Conservation (phyloP, 1,284 basidiomycete species). For the Vanrija sp. region DNA sequence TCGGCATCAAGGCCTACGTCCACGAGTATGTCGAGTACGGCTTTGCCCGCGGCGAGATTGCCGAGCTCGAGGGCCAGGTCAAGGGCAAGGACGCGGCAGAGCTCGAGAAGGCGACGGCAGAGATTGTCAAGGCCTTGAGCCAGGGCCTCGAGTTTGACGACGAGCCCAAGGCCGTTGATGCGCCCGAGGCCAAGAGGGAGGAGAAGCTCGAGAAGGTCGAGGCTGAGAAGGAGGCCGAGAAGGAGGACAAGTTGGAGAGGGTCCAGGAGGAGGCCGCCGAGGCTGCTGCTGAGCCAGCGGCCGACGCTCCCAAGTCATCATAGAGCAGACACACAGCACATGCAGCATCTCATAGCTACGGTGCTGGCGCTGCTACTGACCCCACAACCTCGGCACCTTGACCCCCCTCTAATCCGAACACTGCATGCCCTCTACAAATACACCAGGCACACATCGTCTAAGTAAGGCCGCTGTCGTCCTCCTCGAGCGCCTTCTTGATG, state of each 20-base stretch:
- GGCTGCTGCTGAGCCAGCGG: too few species aligned
- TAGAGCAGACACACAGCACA: not conserved
- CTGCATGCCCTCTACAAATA: not conserved
- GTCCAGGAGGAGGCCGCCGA: too few species aligned
- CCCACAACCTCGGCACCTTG: too few species aligned
- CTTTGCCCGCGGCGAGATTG: conserved; percentile 56
- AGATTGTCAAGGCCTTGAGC: conserved; percentile 23
- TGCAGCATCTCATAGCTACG: not conserved
- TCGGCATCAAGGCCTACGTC: conserved; percentile 75
- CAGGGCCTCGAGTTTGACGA: conserved; percentile 16
- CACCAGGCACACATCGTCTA: conserved; percentile 23
- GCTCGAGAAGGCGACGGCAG: conserved; percentile 23
- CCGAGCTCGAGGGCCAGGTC: conserved; percentile 26
- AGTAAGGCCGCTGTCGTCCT: conserved; percentile 53
- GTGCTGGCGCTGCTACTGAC: too few species aligned
- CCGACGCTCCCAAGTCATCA: not conserved
- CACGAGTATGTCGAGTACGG: conserved; percentile 71
- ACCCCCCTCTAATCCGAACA: not conserved
- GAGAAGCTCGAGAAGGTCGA: conserved; percentile 1
- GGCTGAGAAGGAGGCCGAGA: not conserved
- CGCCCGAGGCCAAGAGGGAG: conserved; percentile 2
- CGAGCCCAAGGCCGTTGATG: not conserved
- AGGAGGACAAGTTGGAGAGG: not conserved
- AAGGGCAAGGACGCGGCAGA: conserved; percentile 5
- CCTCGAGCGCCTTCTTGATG: conserved; percentile 75